phyloP scores from a whole-genome alignment of 1,284 basidiomycete genomes.

The Ganoderma lucidum region DNA sequence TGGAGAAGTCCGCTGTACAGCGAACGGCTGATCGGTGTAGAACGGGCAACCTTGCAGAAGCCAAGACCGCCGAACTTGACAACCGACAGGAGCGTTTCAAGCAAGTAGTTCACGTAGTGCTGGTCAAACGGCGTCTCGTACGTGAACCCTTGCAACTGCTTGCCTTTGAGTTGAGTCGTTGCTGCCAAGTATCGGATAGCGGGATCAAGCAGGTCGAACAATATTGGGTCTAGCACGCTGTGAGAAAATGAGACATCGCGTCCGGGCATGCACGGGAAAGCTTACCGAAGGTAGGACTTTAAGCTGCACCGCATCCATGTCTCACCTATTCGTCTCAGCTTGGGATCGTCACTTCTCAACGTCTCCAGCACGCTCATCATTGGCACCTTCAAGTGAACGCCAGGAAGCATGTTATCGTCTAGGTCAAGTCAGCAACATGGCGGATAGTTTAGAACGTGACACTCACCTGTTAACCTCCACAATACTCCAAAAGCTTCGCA shows the following conservation, averaged over 20 bases:
- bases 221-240: constrained; percentile 88
- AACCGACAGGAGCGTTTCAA: constrained; percentile 82
- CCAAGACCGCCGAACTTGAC: constrained; percentile 90
- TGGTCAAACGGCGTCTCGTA: constrained; percentile 86
- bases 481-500: constrained; percentile 92
- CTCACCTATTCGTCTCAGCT: constrained; percentile 80
- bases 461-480: constrained; percentile 87
- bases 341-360: constrained; percentile 79
- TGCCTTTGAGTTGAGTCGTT: constrained; percentile 63
- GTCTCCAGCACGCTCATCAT: constrained; percentile 90
- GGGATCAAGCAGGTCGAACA: constrained; percentile 83
- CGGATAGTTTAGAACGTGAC: background rate
- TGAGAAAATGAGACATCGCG: constrained; percentile 22
- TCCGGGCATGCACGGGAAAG: constrained; percentile 12
- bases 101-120: constrained; percentile 70
- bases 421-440: background rate
- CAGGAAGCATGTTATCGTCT: constrained; percentile 87
- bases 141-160: constrained; percentile 68
- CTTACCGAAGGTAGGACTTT: constrained; percentile 88
- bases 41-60: constrained; percentile 75
- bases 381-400: constrained; percentile 83
- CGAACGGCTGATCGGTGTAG: constrained; percentile 67
- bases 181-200: constrained; percentile 61
- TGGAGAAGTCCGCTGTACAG: constrained; percentile 64
- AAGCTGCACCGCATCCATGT: constrained; percentile 96